Base-by-base conservation (phyloP, 1,284 basidiomycete genomes). In the Leccinum subatratum region DNA sequence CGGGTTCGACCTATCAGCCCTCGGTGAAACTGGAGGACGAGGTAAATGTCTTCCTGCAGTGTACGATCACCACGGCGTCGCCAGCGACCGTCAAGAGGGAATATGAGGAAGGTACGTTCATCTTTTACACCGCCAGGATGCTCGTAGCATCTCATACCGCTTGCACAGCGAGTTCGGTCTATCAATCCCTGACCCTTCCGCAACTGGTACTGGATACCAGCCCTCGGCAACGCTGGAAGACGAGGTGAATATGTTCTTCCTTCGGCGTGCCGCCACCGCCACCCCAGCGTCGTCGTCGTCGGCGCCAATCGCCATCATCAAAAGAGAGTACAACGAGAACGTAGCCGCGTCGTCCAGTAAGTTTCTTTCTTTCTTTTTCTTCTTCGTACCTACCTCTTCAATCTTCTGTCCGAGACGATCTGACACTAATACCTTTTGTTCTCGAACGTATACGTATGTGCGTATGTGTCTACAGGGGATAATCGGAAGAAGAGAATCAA, bases 281-380 rank as follows among this genome's bases (percentile, higher is more conserved):
- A 14, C 51, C 20, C 12, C 54, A 28, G 25, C 54, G 48, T 39
- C 37, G 20, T 51, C 48, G n/a, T 20, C n/a, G 25, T 9, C 54
- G 18, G 56, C 18, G 16, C n/a, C 45, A 48, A 20, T 51, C 20
- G 8, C 56, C 9, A 22, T 30, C 28, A 3, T 59, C 30, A 59
- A 59, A 59, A 30, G 58, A 59, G 30, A 59, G 9, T 32, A 32
- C 11, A 18, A 59, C 2, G 57, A 59, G 6, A 28, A 32, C 16
- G 8, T 32, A 30, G 57, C 8, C 3, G 3, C 57, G 22, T 58
- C 14, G 14, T 32, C 18, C 11, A 61, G 72, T 74, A 63, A 3
- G 68, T 39, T 84, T 80, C 71, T 51, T 51, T 51, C 48, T 54
- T 54, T 39, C 83, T 80, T 71, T 51, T 51, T 51, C 48, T 54